Base-by-base conservation (phyloP, 1,139 yeast species). In the Sugiyamaella sp. region DNA sequence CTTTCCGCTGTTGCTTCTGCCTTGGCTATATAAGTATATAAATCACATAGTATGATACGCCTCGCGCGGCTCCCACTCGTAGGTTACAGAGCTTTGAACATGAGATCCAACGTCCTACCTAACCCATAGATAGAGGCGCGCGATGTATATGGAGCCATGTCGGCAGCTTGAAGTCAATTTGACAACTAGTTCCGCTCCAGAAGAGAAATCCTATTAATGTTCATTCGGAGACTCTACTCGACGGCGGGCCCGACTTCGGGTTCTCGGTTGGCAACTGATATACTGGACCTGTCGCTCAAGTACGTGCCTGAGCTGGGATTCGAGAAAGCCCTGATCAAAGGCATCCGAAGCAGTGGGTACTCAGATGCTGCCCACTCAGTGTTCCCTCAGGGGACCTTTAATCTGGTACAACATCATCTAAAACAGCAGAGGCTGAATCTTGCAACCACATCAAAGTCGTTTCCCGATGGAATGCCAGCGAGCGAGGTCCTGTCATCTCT, bases 261-360 rank as follows among this genome's bases (percentile, higher is more conserved):
- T 59, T 66, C 67, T 50, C 65, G 69, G 55, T 14, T 51, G 3
- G 32, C 48, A 59, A 66, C 67, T 50, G 65, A 69, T 55, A 73
- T 84, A 10, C 66, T 84, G 38, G 66, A 73, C 4, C 68, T 71
- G 51, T 83, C 86, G 4, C 66, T 84, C 57, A 65, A 68, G 2
- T 71, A 74, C 58, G 87, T 91, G 24, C 96, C 96, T 1, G 63
- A 70, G 49, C 74, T 71, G 54, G 98, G 98, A 1, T 89, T 93
- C 68, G 78, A 79, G 43, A 69, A 72, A 39, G 83, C 96, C 10
- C 74, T 93, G 5, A 74, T 80, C 1, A 71, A 77, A 41, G 87
- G 95, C 3, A 75, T 86, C 5, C 76, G 82, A 37, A 84, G 82
- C 5, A 70, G 82, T 61, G 81, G 84, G 1, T 80, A 84, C 62